phyloP scores from a whole-genome alignment of 164 flowering plant species.

The Piper betle region DNA sequence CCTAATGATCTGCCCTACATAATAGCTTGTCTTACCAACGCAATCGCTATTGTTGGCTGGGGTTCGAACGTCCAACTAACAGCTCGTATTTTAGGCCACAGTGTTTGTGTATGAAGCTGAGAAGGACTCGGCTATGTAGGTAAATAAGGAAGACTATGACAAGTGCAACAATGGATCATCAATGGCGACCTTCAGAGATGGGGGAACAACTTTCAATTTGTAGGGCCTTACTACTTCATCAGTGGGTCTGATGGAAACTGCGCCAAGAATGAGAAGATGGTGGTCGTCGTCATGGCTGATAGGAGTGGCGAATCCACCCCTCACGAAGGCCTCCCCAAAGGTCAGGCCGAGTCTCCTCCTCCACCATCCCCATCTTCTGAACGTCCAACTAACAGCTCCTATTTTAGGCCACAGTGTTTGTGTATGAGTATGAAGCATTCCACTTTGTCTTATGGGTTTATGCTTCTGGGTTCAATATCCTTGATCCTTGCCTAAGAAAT shows the following conservation, averaged over 20 bases:
- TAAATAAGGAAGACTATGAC: slow-evolving; percentile 34
- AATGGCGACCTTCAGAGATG: slow-evolving; percentile 34
- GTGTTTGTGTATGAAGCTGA: slow-evolving; percentile 48
- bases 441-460: slow-evolving; percentile 24
- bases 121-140: slow-evolving; percentile 64
- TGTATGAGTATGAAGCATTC: slow-evolving; percentile 12
- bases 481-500: slow-evolving; percentile 18
- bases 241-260: slow-evolving; percentile 72
- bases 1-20: too few relatives aligned
- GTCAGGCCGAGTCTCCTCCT: slow-evolving; percentile 25
- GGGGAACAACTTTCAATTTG: slow-evolving; percentile 49
- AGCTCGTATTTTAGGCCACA: too few relatives aligned
- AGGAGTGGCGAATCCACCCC: slow-evolving; percentile 26
- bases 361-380: slow-evolving; percentile 18
- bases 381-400: too few relatives aligned
- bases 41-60: too few relatives aligned
- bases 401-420: too few relatives aligned
- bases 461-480: slow-evolving; percentile 28
- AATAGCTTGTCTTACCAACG: too few relatives aligned
- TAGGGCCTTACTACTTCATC: slow-evolving; percentile 76
- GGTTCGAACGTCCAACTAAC: too few relatives aligned
- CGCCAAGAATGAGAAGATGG: slow-evolving; percentile 55
- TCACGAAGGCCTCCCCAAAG: too few relatives aligned
- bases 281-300: slow-evolving; percentile 59
- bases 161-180: slow-evolving; percentile 48